Percentiles rank a stretch among this genome's conserved stretches.
These are phyloP conservation scores for Albatrellus ellisii DNA, from an alignment of 768 basidiomycete species.

Conservation along the genomic window DNA sequence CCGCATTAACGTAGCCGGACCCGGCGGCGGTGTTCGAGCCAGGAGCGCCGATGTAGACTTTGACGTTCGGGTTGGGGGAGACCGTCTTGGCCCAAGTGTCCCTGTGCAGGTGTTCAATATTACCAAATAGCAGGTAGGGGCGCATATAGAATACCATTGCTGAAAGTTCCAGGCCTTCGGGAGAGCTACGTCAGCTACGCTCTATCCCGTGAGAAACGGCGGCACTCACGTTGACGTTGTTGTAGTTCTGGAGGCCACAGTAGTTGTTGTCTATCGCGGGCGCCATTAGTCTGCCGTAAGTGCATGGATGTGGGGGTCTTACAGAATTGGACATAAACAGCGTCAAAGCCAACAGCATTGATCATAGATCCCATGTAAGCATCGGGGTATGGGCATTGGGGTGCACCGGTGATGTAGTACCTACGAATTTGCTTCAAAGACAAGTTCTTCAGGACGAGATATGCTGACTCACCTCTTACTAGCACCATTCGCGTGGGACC, in stretches of 20 bases:
- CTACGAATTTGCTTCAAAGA: constrained; percentile 22
- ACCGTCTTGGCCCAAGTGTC: constrained; percentile 49
- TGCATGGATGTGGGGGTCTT: constrained; percentile 11
- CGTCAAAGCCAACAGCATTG: constrained; percentile 52
- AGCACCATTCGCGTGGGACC: constrained; percentile 34
- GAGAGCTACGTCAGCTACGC: not conserved
- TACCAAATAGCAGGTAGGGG: not conserved
- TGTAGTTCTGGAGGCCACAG: constrained; percentile 38
- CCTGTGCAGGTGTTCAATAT: constrained; percentile 22
- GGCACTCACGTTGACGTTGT: constrained; percentile 25
- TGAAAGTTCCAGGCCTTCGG: constrained; percentile 38
- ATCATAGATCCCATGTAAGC: constrained; percentile 44
- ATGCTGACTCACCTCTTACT: constrained; percentile 34
- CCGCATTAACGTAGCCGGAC: constrained; percentile 41
- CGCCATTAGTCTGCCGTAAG: not conserved
- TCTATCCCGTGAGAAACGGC: not conserved
- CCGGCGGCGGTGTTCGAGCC: constrained; percentile 44
- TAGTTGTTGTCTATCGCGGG: constrained; percentile 35
- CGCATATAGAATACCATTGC: constrained; percentile 27
- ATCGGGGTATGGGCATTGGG: constrained; percentile 63
- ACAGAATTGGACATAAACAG: constrained; percentile 65
- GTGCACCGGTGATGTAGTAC: constrained; percentile 55
- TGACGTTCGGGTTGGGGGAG: constrained; percentile 47
- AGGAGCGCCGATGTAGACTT: constrained; percentile 54
- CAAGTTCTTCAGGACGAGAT: not conserved